Percentiles rank a stretch among this genome's conserved stretches.
Evolutionary conservation across 371 early-diverging fungal genomes (phyloP).

Genomic region (Zychaea mexicana): DNA sequence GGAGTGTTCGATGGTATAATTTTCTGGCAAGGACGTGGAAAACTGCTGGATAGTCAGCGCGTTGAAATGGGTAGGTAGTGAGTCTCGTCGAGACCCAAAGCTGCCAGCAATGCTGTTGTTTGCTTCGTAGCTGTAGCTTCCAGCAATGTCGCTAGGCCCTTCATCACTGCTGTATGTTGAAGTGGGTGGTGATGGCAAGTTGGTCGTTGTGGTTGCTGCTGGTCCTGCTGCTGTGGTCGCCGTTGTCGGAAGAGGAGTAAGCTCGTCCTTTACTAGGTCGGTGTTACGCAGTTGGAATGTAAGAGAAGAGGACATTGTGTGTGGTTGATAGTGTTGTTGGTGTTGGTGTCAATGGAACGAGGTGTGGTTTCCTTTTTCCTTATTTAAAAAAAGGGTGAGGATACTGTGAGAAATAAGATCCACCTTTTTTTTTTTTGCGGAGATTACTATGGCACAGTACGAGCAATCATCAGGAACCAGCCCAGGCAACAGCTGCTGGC

Average conservation of each 20-base stretch:
- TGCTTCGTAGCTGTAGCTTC: background rate
- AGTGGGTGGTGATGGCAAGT: slow-evolving; percentile 48
- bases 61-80: slow-evolving; percentile 41
- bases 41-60: slow-evolving; percentile 37
- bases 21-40: slow-evolving; percentile 46
- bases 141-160: background rate
- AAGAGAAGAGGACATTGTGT: slow-evolving; percentile 46
- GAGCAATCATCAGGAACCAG: background rate
- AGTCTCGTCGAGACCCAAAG: slow-evolving; percentile 24
- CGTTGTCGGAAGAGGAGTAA: background rate
- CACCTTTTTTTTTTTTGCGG: background rate
- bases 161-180: slow-evolving; percentile 48
- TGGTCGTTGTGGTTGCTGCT: slow-evolving; percentile 6
- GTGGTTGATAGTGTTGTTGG: background rate
- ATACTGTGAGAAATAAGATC: background rate
- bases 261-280: slow-evolving; percentile 2
- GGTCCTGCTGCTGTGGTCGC: slow-evolving; percentile 8
- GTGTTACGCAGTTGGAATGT: slow-evolving; percentile 43
- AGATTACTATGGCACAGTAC: no score
- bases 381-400: background rate
- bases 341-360: background rate
- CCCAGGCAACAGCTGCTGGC: background rate
- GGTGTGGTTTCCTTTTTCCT: background rate
- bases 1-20: slow-evolving; percentile 52
- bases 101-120: slow-evolving; percentile 10